Conservation (phyloP, 2,329 filamentous ascomycete genomes). For the Ambrosiella cleistominuta region DNA sequence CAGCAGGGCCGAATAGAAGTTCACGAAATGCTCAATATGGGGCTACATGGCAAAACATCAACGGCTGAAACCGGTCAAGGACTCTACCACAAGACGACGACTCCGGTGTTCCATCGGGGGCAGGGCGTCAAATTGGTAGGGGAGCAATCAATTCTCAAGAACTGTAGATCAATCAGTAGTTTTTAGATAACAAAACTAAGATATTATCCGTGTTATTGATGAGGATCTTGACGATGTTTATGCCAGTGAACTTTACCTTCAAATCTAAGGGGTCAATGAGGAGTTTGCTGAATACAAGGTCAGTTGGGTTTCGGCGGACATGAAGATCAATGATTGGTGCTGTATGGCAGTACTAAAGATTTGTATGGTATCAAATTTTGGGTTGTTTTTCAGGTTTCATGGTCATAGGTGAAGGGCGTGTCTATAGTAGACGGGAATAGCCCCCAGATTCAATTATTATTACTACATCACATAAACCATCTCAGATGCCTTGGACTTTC, state of each 20-base stretch:
- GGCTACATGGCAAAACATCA: conserved; percentile 7
- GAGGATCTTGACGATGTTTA: neutral
- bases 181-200: neutral
- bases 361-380: neutral
- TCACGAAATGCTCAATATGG: conserved; percentile 31
- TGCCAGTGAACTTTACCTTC: neutral
- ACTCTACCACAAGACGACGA: neutral
- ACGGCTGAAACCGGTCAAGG: conserved; percentile 3
- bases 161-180: neutral
- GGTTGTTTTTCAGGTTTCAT: neutral
- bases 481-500: neutral
- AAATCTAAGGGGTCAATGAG: neutral
- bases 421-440: too few species aligned
- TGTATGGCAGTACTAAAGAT: neutral
- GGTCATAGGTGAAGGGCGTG: too few species aligned
- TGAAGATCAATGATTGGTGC: neutral
- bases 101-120: neutral
- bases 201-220: neutral
- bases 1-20: neutral
- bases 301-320: neutral
- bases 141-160: neutral
- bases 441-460: neutral
- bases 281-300: neutral
- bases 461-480: neutral
- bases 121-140: neutral